Evolutionary conservation across 2,329 filamentous ascomycete species (phyloP), one percentile per base, ranked within the genome.

Genomic region (Ophiostoma piceae): DNA sequence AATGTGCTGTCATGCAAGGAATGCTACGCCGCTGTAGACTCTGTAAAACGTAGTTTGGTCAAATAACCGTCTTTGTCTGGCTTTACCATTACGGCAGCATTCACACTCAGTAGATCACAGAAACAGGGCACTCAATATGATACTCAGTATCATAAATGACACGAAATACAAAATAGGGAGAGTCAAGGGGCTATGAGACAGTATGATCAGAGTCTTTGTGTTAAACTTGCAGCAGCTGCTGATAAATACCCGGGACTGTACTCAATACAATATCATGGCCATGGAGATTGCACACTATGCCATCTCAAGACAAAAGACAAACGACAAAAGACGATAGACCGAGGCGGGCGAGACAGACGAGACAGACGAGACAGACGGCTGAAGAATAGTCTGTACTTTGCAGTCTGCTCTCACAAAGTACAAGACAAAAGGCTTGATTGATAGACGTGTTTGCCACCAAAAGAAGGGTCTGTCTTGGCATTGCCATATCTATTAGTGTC

Each of bases 161-260:
- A 26, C 26, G 26, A 29, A 29, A 29, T 29, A 7, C 32, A 16
- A 62, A 19, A 62, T 19, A 62, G 22, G 3, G 57, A 62, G 57
- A 32, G 26, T 32, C 57, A 62, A 62, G 57, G 26, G 57, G 47
- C 11, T 11, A 16, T 62, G 57, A 62, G 57, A 62, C 57, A 62
- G 6, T 47, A 19, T n/a, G 19, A 19, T 47, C 43, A 19, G 43
- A n/a, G 43, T 43, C 14, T 43, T 14, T 43, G 1, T 16, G 4
- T 43, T 9, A 43, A 16, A 43, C 41, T 16, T 43, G 41, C 41
- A 43, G 3, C 3, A 8, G 35, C 35, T 35, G 35, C 35, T 35
- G 35, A 35, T 29, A 35, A 35, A 35, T 29, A 29, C 26, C 26
- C 26, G 26, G 26, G 26, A 29, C 11, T 11, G 37, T 43, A 43